Evolutionary conservation across 2,329 filamentous ascomycete genomes (phyloP).

Genomic region (Calonectria pteridis): DNA sequence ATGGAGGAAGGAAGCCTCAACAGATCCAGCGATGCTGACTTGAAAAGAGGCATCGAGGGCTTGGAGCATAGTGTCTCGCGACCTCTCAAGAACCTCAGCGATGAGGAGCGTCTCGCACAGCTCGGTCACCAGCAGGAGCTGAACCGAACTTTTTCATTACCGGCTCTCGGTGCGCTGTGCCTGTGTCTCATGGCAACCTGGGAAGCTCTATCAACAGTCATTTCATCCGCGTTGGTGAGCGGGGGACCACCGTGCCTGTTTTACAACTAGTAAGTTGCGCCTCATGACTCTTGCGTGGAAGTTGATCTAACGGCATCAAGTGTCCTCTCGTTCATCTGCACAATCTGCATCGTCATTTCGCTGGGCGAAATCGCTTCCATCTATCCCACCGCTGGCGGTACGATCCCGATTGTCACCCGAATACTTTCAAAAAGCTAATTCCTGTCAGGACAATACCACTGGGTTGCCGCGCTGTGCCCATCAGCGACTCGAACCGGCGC

Average conservation of each 20-base stretch:
- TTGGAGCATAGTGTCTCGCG: slow-evolving; percentile 16
- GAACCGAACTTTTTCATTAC: slow-evolving; percentile 16
- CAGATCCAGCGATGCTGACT: slow-evolving; percentile 7
- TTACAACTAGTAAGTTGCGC: slow-evolving; percentile 50
- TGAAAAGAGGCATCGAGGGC: neutral
- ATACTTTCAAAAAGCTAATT: neutral
- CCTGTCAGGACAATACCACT: slow-evolving; percentile 58
- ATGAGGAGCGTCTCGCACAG: slow-evolving; percentile 27
- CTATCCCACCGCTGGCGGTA: slow-evolving; percentile 51
- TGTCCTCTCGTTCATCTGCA: slow-evolving; percentile 56
- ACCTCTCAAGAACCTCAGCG: slow-evolving; percentile 22
- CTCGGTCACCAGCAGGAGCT: slow-evolving; percentile 25
- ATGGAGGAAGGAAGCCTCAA: slow-evolving; percentile 12
- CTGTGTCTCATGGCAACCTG: slow-evolving; percentile 25
- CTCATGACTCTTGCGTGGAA: neutral
- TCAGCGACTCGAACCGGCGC: slow-evolving; percentile 11
- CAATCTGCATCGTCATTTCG: slow-evolving; percentile 53
- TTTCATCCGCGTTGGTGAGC: slow-evolving; percentile 13
- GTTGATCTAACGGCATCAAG: slow-evolving; percentile 40
- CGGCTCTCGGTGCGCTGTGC: slow-evolving; percentile 18
- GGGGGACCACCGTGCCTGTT: slow-evolving; percentile 23
- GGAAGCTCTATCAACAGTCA: slow-evolving; percentile 21
- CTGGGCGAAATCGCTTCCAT: slow-evolving; percentile 56
- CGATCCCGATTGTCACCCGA: neutral
- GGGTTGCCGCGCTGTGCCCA: slow-evolving; percentile 54